Evolutionary conservation across 306 rosid genomes (phyloP), one percentile per base, ranked within the genome.

Genomic region (Rosa multiflora): DNA sequence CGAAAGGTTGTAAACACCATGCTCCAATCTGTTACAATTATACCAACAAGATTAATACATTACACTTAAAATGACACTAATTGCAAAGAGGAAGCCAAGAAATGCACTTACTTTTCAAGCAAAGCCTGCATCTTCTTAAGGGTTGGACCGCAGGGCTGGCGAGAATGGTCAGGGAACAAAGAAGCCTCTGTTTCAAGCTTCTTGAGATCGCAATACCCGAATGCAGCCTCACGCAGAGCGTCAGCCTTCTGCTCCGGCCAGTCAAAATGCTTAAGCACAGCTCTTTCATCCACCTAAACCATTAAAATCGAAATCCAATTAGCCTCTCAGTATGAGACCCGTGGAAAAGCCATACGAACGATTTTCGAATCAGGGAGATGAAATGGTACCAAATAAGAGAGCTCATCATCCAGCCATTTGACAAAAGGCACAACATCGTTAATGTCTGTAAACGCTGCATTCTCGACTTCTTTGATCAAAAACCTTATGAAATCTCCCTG

Each of bases 231-330:
- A 3, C 99, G 91, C 78, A 96, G 82, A 0, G 97, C 96, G 49
- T 96, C 99, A 0, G 99, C 99, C 79, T 96, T 96, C 46, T 91
- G 90, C 89, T 96, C 99, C 3, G 99, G 99, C 99, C 99, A 96
- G 14, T 96, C 82, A 32, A 96, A 96, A 87, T 96, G 99, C 78
- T 96, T 96, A 68, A 96, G 86, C 82, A 96, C 99, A 21, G 99
- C 99, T 84, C 99, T 93, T 90, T 96, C 99, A 43, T 96, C 99
- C 76, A 96, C 97, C 98, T 94, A 63, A 44, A 78, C 14, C 0
- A 74, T 39, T 5, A 15, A 51, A 32, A 40, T 56, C 4, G 3
- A 26, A 44, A n/a, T 3, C 20, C 39, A 5, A 9, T 32, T 23
- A 59, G 20, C 37, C 11, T 20, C 29, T n/a, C n/a, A 21, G 4